phyloP scores from a whole-genome alignment of 2,329 filamentous ascomycete species.

The Aspergillus terreus region DNA sequence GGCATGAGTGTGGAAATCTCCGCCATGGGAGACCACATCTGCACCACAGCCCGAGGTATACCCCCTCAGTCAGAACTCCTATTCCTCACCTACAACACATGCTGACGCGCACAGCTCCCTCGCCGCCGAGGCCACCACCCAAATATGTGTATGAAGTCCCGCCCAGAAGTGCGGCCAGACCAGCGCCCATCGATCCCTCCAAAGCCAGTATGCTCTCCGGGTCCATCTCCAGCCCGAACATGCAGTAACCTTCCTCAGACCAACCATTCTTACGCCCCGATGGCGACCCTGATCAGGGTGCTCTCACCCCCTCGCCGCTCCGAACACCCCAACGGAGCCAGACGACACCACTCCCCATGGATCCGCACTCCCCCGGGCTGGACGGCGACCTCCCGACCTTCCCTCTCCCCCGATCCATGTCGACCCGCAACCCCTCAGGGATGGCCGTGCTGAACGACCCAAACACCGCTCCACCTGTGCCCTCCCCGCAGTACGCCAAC shows the following conservation, averaged over 20 bases:
- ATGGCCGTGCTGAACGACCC: slow-evolving; percentile 18
- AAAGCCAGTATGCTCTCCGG: slow-evolving; percentile 53
- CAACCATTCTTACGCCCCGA: slow-evolving; percentile 49
- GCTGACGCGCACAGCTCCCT: slow-evolving; percentile 1
- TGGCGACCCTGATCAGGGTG: slow-evolving; percentile 52
- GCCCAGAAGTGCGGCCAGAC: slow-evolving; percentile 32
- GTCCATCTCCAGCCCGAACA: neutral
- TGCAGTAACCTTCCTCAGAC: slow-evolving; percentile 26
- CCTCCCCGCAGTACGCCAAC: slow-evolving; percentile 13
- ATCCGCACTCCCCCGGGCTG: slow-evolving; percentile 44
- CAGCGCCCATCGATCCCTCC: slow-evolving; percentile 54
- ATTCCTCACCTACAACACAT: neutral
- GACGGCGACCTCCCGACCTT: slow-evolving; percentile 53
- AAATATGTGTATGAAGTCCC: slow-evolving; percentile 25
- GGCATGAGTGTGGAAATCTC: slow-evolving; percentile 75
- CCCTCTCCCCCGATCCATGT: slow-evolving; percentile 38
- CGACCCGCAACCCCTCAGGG: slow-evolving; percentile 18
- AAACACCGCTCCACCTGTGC: slow-evolving; percentile 18
- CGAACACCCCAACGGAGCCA: slow-evolving; percentile 34
- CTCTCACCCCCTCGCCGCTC: slow-evolving; percentile 59
- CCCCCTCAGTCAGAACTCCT: neutral
- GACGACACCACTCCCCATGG: slow-evolving; percentile 36
- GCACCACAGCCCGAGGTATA: slow-evolving; percentile 47
- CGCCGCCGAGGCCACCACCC: slow-evolving; percentile 23
- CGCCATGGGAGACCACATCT: slow-evolving; percentile 81